Conservation (phyloP, 2,329 filamentous ascomycete species). For the Blastomyces percursus region DNA sequence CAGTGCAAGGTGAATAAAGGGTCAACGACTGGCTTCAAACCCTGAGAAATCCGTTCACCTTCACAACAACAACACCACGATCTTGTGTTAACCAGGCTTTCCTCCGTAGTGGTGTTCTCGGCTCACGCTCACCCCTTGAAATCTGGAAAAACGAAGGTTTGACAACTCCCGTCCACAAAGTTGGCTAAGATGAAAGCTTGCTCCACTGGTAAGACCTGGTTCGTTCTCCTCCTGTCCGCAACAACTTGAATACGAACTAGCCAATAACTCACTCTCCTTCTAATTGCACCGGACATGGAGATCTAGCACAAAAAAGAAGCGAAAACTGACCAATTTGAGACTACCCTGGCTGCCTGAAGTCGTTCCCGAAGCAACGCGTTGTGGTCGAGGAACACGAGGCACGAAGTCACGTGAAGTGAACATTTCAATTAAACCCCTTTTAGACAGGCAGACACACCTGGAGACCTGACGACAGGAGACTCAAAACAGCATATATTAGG, state of each 20-base stretch:
- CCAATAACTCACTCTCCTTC: slow-evolving; percentile 1
- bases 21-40: neutral
- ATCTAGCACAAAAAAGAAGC: neutral
- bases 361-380: slow-evolving; percentile 14
- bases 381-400: slow-evolving; percentile 9
- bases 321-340: neutral
- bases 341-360: neutral
- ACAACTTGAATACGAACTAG: neutral
- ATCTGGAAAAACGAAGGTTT: neutral
- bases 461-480: neutral
- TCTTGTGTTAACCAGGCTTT: neutral
- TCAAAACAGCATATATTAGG: neutral
- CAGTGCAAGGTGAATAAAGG: neutral
- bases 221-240: neutral
- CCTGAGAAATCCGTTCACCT: neutral
- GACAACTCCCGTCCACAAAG: neutral
- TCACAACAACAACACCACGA: neutral
- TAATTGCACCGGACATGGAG: neutral
- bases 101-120: neutral
- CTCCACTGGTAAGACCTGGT: neutral
- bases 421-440: slow-evolving; percentile 11
- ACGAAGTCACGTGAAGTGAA: slow-evolving; percentile 13
- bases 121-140: neutral
- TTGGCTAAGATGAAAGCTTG: neutral
- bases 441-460: neutral